A percentile compares a stretch with the other conserved stretches of the same genome.
phyloP scores from a whole-genome alignment of 805 yeast genomes.

The Candida parachauliodes region DNA sequence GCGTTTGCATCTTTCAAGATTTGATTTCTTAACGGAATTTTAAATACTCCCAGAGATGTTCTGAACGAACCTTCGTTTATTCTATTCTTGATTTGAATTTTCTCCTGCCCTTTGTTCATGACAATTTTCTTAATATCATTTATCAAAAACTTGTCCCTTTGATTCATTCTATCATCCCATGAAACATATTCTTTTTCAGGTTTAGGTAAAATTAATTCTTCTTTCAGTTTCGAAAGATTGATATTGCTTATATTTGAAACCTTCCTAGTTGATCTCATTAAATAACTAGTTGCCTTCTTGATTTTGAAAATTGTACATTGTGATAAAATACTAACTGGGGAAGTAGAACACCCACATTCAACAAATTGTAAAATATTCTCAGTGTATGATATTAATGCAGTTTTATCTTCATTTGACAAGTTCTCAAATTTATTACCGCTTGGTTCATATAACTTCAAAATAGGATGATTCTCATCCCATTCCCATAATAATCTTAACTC shows the following conservation, averaged over 20 bases:
- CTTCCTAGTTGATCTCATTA: conserved; percentile 57
- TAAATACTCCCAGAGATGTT: conserved; percentile 11
- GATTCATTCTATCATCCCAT: conserved; percentile 31
- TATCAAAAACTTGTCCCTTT: conserved; percentile 22
- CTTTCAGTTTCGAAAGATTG: conserved; percentile 33
- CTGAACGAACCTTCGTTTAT: not conserved
- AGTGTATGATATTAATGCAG: conserved; percentile 54
- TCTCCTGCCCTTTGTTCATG: not conserved
- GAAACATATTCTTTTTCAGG: conserved; percentile 29
- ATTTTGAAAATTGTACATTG: conserved; percentile 60
- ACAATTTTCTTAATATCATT: not conserved
- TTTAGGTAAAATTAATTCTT: conserved; percentile 32
- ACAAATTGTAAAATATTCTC: conserved; percentile 59
- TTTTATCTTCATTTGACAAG: conserved; percentile 49
- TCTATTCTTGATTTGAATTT: not conserved
- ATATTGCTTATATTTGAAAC: conserved; percentile 37
- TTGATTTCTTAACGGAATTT: conserved; percentile 24
- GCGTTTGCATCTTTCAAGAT: conserved; percentile 17
- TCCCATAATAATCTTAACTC: conserved; percentile 84
- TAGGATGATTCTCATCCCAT: conserved; percentile 82
- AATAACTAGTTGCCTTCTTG: conserved; percentile 57
- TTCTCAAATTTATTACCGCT: conserved; percentile 45
- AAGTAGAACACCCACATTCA: conserved; percentile 58
- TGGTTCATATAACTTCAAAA: conserved; percentile 45
- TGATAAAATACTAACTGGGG: conserved; percentile 21